phyloP scores from a whole-genome alignment of 495 filamentous ascomycete species.

The Jackrogersella minutella region DNA sequence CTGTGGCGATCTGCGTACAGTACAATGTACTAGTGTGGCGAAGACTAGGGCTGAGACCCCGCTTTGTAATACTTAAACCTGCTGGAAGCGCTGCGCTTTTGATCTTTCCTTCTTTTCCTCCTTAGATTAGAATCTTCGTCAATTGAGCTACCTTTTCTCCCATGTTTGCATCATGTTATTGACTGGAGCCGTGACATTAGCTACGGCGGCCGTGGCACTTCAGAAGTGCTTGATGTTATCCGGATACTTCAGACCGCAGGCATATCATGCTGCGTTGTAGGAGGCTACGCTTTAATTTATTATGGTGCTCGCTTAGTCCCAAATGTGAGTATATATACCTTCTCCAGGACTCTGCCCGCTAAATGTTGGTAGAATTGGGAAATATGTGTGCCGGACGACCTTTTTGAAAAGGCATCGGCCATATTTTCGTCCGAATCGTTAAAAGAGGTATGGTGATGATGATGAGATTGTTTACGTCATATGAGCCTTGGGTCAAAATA shows the following conservation, averaged over 20 bases:
- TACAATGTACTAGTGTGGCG: no score
- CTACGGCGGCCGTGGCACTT: slow-evolving; percentile 1
- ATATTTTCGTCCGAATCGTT: background rate
- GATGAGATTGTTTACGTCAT: no score
- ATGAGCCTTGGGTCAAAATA: background rate
- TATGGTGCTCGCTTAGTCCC: slow-evolving; percentile 1
- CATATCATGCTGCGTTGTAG: background rate
- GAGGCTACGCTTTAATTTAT: slow-evolving; percentile 1
- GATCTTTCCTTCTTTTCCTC: no score
- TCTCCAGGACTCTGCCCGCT: background rate
- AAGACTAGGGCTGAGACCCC: no score
- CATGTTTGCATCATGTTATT: no score
- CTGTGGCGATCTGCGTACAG: no score
- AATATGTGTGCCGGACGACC: background rate
- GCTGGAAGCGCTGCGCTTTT: no score
- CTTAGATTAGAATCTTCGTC: no score
- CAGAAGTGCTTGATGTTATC: slow-evolving; percentile 3
- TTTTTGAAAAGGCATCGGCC: background rate
- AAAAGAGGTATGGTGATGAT: no score
- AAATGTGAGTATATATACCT: background rate
- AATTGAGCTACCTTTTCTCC: no score
- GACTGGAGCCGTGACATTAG: no score
- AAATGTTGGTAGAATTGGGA: background rate
- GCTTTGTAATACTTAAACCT: no score
- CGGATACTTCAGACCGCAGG: background rate